phyloP scores from a whole-genome alignment of 495 filamentous ascomycete species.

The Daldinia bambusicola region DNA sequence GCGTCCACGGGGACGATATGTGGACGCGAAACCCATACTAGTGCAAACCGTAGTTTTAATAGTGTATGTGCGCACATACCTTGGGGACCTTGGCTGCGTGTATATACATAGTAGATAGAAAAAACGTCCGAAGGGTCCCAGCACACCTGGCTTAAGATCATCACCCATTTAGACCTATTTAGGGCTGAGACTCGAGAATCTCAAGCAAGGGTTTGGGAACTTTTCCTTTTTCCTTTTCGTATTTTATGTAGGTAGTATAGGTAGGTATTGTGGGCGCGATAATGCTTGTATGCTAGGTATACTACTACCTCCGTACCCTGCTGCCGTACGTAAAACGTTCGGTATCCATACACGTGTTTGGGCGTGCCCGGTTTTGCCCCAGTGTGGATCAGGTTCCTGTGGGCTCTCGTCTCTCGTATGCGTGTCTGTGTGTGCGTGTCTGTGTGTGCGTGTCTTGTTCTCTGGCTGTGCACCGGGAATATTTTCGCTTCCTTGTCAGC shows the following conservation, averaged over 20 bases:
- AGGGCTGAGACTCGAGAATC: neutral
- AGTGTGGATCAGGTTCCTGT: neutral
- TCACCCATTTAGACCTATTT: constrained; percentile 3
- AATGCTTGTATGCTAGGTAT: too few relatives aligned
- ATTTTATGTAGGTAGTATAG: too few relatives aligned
- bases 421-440: neutral
- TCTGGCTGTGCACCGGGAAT: constrained; percentile 1
- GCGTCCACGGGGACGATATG: neutral
- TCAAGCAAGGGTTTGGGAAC: too few relatives aligned
- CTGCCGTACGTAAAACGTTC: constrained; percentile 6
- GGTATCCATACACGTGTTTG: constrained; percentile 6
- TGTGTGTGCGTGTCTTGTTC: neutral
- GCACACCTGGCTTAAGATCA: neutral
- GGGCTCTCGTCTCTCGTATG: neutral
- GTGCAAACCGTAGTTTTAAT: too few relatives aligned
- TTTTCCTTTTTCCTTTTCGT: too few relatives aligned
- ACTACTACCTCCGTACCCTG: constrained; percentile 5
- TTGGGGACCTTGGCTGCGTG: too few relatives aligned
- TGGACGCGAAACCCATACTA: too few relatives aligned
- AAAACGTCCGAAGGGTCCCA: neutral
- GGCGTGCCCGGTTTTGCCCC: constrained; percentile 22
- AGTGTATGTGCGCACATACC: too few relatives aligned
- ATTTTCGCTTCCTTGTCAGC: constrained; percentile 19
- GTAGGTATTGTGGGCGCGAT: too few relatives aligned
- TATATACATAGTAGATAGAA: neutral